Evolutionary conservation across 805 yeast genomes (phyloP).

Genomic region (Yarrowia deformans): DNA sequence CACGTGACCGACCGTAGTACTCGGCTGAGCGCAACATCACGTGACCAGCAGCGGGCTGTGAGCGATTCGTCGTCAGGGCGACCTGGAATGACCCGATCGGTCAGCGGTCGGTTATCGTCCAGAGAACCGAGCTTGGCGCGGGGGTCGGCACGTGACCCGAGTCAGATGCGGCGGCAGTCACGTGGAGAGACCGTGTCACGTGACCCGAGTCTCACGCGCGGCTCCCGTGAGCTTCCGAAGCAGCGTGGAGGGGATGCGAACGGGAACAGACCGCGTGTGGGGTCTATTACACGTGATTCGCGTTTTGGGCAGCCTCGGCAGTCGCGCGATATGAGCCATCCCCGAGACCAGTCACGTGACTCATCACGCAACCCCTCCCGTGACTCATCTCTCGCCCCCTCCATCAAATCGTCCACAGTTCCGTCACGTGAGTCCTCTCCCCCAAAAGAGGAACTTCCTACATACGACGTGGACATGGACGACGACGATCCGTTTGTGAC

Average conservation of each 20-base stretch:
- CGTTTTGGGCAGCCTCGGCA: not conserved
- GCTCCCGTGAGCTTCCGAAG: constrained; percentile 4
- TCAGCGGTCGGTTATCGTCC: not conserved
- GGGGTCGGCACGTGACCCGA: constrained; percentile 1
- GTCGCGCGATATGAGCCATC: not conserved
- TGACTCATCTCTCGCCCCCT: not conserved
- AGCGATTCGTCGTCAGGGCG: constrained; percentile 7
- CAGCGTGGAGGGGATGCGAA: not conserved
- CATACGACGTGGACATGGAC: not conserved
- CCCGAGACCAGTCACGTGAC: not conserved
- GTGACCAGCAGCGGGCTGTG: not conserved
- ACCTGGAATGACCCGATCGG: not conserved
- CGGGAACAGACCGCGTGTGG: not conserved
- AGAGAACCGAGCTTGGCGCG: constrained; percentile 3
- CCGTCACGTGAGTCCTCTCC: no score
- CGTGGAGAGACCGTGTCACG: constrained; percentile 22
- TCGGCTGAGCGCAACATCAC: not conserved
- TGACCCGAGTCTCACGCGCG: not conserved
- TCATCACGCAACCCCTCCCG: not conserved
- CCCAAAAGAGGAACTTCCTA: not conserved
- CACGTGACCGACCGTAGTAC: not conserved
- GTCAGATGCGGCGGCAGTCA: no score
- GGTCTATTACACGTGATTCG: not conserved
- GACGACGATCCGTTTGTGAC: constrained; percentile 27
- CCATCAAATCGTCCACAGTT: not conserved